These are phyloP conservation scores for Viola pubescens DNA, from an alignment of 441 rosid genomes.

Conservation along the genomic window DNA sequence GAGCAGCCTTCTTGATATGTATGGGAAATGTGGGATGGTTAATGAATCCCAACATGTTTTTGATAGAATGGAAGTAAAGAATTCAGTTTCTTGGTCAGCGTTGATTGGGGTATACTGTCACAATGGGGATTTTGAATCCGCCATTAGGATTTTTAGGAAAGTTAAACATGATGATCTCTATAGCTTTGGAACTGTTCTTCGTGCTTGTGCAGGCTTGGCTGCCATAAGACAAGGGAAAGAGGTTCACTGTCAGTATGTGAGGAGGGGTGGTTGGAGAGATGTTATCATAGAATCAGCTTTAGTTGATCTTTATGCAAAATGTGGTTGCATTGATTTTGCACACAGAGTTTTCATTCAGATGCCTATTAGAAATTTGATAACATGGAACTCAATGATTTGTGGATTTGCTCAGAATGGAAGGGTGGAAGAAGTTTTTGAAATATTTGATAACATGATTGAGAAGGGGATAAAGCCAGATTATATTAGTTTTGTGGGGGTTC, in stretches of 20 bases:
- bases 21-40: constrained; percentile 64
- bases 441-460: constrained; percentile 47
- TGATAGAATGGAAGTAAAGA: constrained; percentile 54
- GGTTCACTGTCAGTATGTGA: constrained; percentile 70
- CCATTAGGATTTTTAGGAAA: constrained; percentile 46
- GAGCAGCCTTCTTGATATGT: constrained; percentile 87
- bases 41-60: constrained; percentile 52
- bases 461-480: constrained; percentile 52
- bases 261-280: constrained; percentile 60
- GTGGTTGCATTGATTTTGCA: constrained; percentile 59
- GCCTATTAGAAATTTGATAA: constrained; percentile 48
- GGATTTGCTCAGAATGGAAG: constrained; percentile 85
- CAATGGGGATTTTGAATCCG: constrained; percentile 47
- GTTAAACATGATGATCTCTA: constrained; percentile 52
- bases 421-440: constrained; percentile 49
- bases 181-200: constrained; percentile 72
- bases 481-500: constrained; percentile 68
- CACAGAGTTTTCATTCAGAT: constrained; percentile 37
- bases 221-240: constrained; percentile 68
- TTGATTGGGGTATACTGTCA: constrained; percentile 77
- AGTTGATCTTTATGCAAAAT: constrained; percentile 75
- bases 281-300: constrained; percentile 79
- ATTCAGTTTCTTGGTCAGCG: constrained; percentile 67
- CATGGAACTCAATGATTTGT: constrained; percentile 76
- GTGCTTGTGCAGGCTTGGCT: constrained; percentile 77